phyloP scores from a whole-genome alignment of 345 rosid genomes.

The Aegle marmelos region DNA sequence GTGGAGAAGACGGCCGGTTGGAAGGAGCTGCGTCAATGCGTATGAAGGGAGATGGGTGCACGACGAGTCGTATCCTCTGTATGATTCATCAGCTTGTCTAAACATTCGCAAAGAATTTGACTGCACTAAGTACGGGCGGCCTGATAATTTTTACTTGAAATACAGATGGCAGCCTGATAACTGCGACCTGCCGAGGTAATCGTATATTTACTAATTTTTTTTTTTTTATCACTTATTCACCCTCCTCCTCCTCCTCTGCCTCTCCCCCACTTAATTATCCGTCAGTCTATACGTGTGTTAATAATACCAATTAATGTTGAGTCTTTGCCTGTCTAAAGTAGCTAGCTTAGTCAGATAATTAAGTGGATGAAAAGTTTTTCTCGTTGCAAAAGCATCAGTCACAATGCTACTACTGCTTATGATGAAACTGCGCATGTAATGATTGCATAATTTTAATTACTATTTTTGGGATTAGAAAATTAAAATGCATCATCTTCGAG shows the following conservation, averaged over 20 bases:
- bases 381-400: not conserved
- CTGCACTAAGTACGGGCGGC: constrained; percentile 79
- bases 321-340: too few species aligned
- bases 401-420: not conserved
- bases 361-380: too few species aligned
- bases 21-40: constrained; percentile 33
- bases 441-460: not conserved
- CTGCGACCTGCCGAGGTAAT: constrained; percentile 67
- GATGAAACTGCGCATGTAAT: not conserved
- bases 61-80: constrained; percentile 68
- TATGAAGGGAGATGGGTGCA: constrained; percentile 73
- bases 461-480: not conserved
- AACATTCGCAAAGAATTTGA: constrained; percentile 75
- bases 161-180: constrained; percentile 76
- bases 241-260: not conserved
- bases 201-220: too few species aligned
- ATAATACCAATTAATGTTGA: too few species aligned
- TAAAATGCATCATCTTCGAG: not conserved
- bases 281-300: too few species aligned
- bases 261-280: too few species aligned
- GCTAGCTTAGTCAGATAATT: too few species aligned
- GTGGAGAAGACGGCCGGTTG: not conserved
- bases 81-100: constrained; percentile 63
- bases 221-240: not conserved
- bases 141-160: constrained; percentile 61